Evolutionary conservation across 495 filamentous ascomycete genomes (phyloP), one percentile per base, ranked within the genome.

Genomic region (Aspergillus cavernicola): DNA sequence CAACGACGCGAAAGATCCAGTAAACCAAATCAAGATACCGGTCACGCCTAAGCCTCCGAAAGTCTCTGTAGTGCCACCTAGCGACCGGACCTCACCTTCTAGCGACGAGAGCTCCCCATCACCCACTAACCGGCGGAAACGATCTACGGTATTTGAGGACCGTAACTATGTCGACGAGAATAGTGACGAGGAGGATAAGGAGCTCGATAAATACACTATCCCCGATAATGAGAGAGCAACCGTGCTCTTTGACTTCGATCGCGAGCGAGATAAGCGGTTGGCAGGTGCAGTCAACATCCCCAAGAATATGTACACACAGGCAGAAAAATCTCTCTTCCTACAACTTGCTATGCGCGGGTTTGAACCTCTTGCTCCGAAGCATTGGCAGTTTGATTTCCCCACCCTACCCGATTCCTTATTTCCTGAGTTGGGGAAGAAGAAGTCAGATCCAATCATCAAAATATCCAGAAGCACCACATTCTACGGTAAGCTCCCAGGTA

Each of bases 391-490:
- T 40, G 86, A 89, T 56, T 89, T 86, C 58, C 57, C 59, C 1
- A 85, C 77, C 0, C 65, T 88, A 28, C 85, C 85, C 0, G 68
- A 76, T 5, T 65, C 67, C 9, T 60, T 89, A 1, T 89, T 88
- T 62, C 67, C 74, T 15, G 44, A 47, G 31, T 37, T 36, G 8
- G 39, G 57, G 5, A 56, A 62, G 0, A 65, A 80, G 29, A 58
- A 64, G 1, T 60, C 67, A 7, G 60, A 67, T 13, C 67, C 74
- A 0, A 67, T 82, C 36, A 78, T 88, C 56, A 74, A 76, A 40
- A 55, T 71, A 3, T 50, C 65, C 0, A 63, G 62, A 16, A 57
- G 61, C 15, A 66, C 68, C 19, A 58, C 70, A 4, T 70, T 71
- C 38, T 62, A 72, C 23, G 71, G 69, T 70, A 64, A 63, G 60